Percentiles rank a stretch among this genome's conserved stretches.
Conservation (phyloP, 495 filamentous ascomycete genomes). For the Beverwykella pulmonaria region DNA sequence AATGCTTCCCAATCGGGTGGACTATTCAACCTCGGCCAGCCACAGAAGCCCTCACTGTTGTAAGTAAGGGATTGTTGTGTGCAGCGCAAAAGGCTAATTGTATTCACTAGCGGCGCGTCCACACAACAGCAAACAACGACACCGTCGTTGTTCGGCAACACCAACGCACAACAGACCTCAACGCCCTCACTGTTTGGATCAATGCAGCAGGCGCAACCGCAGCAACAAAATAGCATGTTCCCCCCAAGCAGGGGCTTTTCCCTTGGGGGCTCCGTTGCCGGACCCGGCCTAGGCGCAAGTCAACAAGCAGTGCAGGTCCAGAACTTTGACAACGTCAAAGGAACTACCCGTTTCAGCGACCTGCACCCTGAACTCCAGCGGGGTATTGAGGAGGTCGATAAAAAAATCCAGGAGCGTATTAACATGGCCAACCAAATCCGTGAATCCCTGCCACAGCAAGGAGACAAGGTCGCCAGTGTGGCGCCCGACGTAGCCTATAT, state of each 20-base stretch:
- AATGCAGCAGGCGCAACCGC: conserved; percentile 28
- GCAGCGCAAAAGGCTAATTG: conserved; percentile 28
- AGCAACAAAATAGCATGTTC: conserved; percentile 14
- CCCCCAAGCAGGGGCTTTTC: conserved; percentile 12
- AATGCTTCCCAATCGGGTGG: conserved; percentile 40
- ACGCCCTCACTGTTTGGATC: conserved; percentile 39
- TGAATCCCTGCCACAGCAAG: conserved; percentile 67
- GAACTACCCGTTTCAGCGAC: conserved; percentile 89
- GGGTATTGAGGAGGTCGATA: conserved; percentile 73
- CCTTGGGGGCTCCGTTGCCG: conserved; percentile 34
- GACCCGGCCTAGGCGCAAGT: conserved; percentile 41
- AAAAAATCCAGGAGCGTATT: conserved; percentile 71
- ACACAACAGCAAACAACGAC: conserved; percentile 31
- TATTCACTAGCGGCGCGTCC: conserved; percentile 32
- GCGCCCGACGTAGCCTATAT: conserved; percentile 76
- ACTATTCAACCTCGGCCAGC: conserved; percentile 40
- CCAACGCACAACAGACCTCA: conserved; percentile 27
- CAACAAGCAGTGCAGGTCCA: conserved; percentile 74
- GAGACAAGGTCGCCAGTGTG: conserved; percentile 63
- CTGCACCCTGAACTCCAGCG: conserved; percentile 80
- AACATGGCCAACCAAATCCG: conserved; percentile 57
- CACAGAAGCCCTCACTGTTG: conserved; percentile 38
- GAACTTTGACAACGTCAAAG: conserved; percentile 68
- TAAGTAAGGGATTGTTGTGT: conserved; percentile 27
- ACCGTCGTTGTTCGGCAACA: conserved; percentile 43